These are phyloP conservation scores for Tuber umbilicatum DNA, from an alignment of 495 filamentous ascomycete species.

Conservation along the genomic window DNA sequence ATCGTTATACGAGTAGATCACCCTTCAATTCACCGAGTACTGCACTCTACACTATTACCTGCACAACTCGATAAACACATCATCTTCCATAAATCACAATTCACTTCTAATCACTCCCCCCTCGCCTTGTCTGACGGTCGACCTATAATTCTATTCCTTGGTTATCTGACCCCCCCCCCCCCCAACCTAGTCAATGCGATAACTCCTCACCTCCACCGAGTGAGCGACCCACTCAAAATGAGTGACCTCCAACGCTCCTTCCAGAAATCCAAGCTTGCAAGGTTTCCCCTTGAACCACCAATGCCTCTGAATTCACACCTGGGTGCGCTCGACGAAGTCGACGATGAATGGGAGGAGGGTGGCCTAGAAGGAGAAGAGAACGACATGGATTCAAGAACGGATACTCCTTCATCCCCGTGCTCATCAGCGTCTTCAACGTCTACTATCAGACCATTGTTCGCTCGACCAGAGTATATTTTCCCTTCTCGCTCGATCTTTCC, in stretches of 20 bases:
- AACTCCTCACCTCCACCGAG: constrained; percentile 1
- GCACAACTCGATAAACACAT: neutral
- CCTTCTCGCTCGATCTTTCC: constrained; percentile 12
- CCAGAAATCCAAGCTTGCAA: constrained; percentile 67
- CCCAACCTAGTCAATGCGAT: constrained; percentile 1
- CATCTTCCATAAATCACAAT: constrained; percentile 1
- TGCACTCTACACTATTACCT: neutral
- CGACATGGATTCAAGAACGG: neutral
- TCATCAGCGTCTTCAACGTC: constrained; percentile 67
- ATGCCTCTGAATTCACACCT: constrained; percentile 37
- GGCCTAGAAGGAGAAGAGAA: constrained; percentile 22
- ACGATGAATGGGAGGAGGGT: constrained; percentile 46
- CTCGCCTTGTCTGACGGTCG: neutral
- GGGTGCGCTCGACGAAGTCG: constrained; percentile 48
- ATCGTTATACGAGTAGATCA: neutral
- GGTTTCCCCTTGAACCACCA: constrained; percentile 54
- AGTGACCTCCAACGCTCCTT: constrained; percentile 80
- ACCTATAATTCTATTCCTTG: neutral
- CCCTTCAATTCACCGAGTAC: neutral
- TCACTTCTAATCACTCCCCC: neutral
- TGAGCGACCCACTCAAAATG: constrained; percentile 51
- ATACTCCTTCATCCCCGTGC: constrained; percentile 31
- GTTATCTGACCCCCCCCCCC: neutral
- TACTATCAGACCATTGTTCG: constrained; percentile 65
- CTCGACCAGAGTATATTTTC: constrained; percentile 29